Percentiles rank a stretch among this genome's conserved stretches.
phyloP scores from a whole-genome alignment of 176 grass and related monocot species.

The Areca catechu region DNA sequence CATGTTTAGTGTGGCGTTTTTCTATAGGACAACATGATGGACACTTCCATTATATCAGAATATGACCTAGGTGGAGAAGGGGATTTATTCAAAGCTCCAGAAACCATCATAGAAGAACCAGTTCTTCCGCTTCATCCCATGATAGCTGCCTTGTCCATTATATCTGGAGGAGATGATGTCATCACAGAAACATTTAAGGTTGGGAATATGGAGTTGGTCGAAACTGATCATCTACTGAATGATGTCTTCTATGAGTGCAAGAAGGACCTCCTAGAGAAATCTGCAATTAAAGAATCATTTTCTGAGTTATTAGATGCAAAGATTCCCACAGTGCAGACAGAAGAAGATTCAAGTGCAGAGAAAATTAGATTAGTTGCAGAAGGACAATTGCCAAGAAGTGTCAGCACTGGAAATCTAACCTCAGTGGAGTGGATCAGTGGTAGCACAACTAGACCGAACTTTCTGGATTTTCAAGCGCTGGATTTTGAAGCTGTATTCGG shows the following conservation, averaged over 20 bases:
- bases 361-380: constrained; percentile 30
- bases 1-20: neutral
- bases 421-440: constrained; percentile 51
- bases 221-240: constrained; percentile 53
- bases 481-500: constrained; percentile 81
- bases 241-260: constrained; percentile 70
- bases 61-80: constrained; percentile 87
- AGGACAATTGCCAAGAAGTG: constrained; percentile 73
- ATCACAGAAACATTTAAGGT: constrained; percentile 44
- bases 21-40: constrained; percentile 46
- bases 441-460: constrained; percentile 48
- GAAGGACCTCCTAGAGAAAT: constrained; percentile 33
- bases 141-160: constrained; percentile 64
- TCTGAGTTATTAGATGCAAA: constrained; percentile 37
- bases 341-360: constrained; percentile 35
- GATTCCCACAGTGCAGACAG: constrained; percentile 63
- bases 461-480: constrained; percentile 70
- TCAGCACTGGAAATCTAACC: constrained; percentile 73
- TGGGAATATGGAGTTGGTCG: constrained; percentile 34
- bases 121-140: constrained; percentile 50
- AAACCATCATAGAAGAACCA: constrained; percentile 60
- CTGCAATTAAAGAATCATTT: no score
- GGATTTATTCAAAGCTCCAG: constrained; percentile 91
- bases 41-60: constrained; percentile 49
- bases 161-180: constrained; percentile 36